These are phyloP conservation scores for Thraustotheca clavata DNA, from an alignment of 352 stramenopile species.

Conservation along the genomic window DNA sequence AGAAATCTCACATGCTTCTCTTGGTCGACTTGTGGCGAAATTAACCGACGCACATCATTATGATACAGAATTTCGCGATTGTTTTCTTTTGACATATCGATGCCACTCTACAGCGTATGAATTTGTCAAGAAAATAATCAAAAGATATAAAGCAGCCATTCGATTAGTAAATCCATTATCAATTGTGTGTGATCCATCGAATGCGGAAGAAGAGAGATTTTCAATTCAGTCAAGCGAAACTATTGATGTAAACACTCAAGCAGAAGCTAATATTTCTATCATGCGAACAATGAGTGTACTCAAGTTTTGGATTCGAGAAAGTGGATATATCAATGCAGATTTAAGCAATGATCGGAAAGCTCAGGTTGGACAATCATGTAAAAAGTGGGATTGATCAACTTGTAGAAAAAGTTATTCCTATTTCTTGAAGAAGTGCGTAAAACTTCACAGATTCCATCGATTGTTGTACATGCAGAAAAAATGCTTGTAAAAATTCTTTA, in stretches of 20 bases:
- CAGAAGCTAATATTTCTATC: constrained; percentile 79
- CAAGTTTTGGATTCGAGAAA: constrained; percentile 87
- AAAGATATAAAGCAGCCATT: constrained; percentile 70
- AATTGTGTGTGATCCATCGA: constrained; percentile 16
- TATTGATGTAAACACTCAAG: constrained; percentile 63
- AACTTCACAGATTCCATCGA: constrained; percentile 63
- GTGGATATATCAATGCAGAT: constrained; percentile 74
- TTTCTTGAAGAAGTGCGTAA: constrained; percentile 60
- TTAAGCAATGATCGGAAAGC: constrained; percentile 49
- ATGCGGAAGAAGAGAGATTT: constrained; percentile 13
- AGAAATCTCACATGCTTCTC: constrained; percentile 79
- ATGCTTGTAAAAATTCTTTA: constrained; percentile 30
- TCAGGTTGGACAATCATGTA: constrained; percentile 26
- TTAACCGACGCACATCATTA: constrained; percentile 81
- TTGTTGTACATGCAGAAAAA: constrained; percentile 62
- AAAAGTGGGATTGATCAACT: too few relatives aligned
- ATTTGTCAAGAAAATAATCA: constrained; percentile 84
- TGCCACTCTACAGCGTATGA: constrained; percentile 79
- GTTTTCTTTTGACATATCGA: constrained; percentile 75
- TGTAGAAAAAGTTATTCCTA: not conserved
- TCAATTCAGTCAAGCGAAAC: not conserved
- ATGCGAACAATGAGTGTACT: constrained; percentile 80
- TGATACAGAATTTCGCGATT: constrained; percentile 77
- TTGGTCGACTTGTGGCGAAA: constrained; percentile 73
- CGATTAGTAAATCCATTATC: constrained; percentile 26